Base-by-base conservation (phyloP, 192 early-diverging fungal genomes). In the Rhizoclosmatium sp. region DNA sequence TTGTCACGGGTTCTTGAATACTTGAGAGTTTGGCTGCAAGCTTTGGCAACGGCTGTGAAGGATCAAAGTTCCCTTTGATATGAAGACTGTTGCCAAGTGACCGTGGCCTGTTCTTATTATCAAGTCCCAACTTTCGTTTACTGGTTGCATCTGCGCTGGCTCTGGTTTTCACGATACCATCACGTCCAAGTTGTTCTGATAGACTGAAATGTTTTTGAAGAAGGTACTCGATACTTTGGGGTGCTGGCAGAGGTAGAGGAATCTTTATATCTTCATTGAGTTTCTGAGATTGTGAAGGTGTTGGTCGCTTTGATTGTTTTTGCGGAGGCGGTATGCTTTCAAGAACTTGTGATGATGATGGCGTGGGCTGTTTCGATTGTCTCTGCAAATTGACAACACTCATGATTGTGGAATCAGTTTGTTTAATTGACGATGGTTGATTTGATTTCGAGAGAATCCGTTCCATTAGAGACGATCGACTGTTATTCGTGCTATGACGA, bases 131-230 rank as follows among this genome's bases (percentile, higher is more conserved):
- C 7, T 62, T 62, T 9, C 60, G 0, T 23, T 62, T 19, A 19
- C 21, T 62, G 7, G 60, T 21, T 31, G 60, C 60, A 62, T 62
- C 60, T 31, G 60, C 21, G 1, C 60, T 62, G 9, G 60, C 60
- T 62, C 60, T 7, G 21, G 23, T 9, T 21, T 7, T 21, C 19
- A 7, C 14, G 5, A 21, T 19, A 23, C 21, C 10, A 19, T 62
- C 23, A 7, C 5, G 51, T 16, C 23, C 23, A 9, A 62, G 23
- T 21, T 62, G 60, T 4, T 19, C 60, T 40, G 60, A 62, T 0
- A 62, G 7, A 5, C 21, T 19, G 60, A 62, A 62, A 62, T 62
- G 60, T 21, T 62, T 62, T 62, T 62, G 14, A 9, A 62, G 60
- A 0, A 62, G 23, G 7, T 62, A 4, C 10, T 62, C 60, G 60